Conservation (phyloP, 139 green algal genomes). For the Closterium sp. region DNA sequence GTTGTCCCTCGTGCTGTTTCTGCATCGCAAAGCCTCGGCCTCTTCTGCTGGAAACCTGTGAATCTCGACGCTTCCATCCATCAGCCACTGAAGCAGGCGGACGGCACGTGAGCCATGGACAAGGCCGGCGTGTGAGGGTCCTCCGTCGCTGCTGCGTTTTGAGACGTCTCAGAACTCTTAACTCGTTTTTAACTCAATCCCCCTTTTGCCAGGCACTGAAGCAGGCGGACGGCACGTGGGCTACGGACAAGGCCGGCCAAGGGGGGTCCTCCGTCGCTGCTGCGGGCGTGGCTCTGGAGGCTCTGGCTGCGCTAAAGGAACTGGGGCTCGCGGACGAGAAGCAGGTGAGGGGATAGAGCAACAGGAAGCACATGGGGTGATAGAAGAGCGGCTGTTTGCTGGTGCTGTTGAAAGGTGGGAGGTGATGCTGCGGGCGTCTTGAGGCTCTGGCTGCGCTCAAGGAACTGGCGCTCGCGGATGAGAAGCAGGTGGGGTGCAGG, state of each 20-base stretch:
- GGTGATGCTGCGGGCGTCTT: not conserved
- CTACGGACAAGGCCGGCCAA: not conserved
- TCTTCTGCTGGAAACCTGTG: no score
- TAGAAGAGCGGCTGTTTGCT: not conserved
- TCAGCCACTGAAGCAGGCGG: no score
- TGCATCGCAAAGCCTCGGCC: no score
- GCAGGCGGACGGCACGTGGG: slow-evolving; percentile 9
- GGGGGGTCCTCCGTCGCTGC: not conserved
- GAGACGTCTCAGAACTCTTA: no score
- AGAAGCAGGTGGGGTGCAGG: not conserved
- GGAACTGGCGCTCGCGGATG: not conserved
- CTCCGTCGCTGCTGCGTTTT: no score
- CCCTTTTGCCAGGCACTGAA: not conserved
- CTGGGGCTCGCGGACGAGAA: not conserved
- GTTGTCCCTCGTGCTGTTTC: no score
- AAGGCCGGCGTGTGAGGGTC: no score
- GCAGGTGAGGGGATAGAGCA: no score
- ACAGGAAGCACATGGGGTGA: no score
- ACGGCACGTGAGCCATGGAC: no score
- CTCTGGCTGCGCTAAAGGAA: not conserved
- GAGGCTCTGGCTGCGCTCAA: not conserved
- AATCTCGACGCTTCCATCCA: no score
- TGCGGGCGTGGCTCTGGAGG: slow-evolving; percentile 1
- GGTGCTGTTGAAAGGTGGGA: not conserved
- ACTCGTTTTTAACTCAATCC: no score